These are phyloP conservation scores for Lactifluus hygrophoroides DNA, from an alignment of 768 basidiomycete genomes.

Conservation along the genomic window DNA sequence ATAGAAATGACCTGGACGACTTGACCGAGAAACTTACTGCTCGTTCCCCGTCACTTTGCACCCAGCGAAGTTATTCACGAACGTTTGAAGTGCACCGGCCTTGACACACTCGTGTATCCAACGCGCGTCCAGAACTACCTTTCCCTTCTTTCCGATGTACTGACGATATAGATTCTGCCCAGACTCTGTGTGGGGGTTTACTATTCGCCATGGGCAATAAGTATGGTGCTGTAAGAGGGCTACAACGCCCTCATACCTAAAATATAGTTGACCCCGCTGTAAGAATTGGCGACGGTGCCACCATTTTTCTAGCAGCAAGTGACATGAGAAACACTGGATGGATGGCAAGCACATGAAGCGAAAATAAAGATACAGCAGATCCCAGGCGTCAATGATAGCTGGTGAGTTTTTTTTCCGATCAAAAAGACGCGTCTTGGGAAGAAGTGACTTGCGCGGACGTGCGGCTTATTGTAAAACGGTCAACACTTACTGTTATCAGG, in stretches of 20 bases:
- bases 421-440: neutral
- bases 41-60: constrained; percentile 75
- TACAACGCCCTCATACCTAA: constrained; percentile 45
- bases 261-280: constrained; percentile 73
- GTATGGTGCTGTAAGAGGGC: neutral
- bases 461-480: constrained; percentile 1
- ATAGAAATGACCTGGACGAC: constrained; percentile 14
- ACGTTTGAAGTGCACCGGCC: constrained; percentile 60
- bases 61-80: constrained; percentile 67
- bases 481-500: constrained; percentile 53
- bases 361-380: neutral
- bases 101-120: constrained; percentile 79
- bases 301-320: constrained; percentile 55
- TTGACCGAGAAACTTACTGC: constrained; percentile 36
- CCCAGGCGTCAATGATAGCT: neutral
- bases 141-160: constrained; percentile 71
- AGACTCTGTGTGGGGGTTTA: constrained; percentile 69
- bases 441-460: neutral
- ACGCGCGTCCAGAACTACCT: constrained; percentile 61
- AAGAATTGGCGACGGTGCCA: constrained; percentile 62
- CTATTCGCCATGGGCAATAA: constrained; percentile 30
- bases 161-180: constrained; percentile 78
- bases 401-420: neutral
- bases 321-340: neutral
- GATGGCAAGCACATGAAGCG: neutral